Conservation (phyloP, 2,329 filamentous ascomycete genomes). For the Exophiala mesophila region DNA sequence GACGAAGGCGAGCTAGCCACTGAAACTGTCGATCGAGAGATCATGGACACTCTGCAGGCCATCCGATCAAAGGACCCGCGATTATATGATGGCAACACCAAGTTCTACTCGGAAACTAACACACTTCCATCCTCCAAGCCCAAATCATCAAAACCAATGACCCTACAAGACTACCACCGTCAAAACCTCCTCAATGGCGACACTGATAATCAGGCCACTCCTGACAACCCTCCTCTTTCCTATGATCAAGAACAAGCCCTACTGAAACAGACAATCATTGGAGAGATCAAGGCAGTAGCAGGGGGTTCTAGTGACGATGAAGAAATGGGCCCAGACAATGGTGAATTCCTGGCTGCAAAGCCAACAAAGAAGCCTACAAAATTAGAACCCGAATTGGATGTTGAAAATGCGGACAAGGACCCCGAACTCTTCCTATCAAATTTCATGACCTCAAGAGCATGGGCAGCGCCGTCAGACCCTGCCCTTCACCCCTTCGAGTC, state of each 20-base stretch:
- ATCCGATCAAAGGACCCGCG: slow-evolving; percentile 87
- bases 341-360: slow-evolving; percentile 72
- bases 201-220: slow-evolving; percentile 51
- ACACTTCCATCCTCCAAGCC: slow-evolving; percentile 40
- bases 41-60: slow-evolving; percentile 78
- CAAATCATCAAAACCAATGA: slow-evolving; percentile 78
- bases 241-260: slow-evolving; percentile 86
- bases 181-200: slow-evolving; percentile 76
- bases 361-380: slow-evolving; percentile 39
- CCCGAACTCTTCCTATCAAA: slow-evolving; percentile 92
- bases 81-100: slow-evolving; percentile 74
- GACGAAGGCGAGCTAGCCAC: slow-evolving; percentile 80
- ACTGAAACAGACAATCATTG: slow-evolving; percentile 70
- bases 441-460: slow-evolving; percentile 87
- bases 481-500: slow-evolving; percentile 82
- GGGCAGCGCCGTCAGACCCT: slow-evolving; percentile 61
- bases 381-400: slow-evolving; percentile 56
- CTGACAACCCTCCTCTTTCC: slow-evolving; percentile 53
- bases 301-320: slow-evolving; percentile 37
- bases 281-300: slow-evolving; percentile 67
- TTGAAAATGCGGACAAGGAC: slow-evolving; percentile 75
- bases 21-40: slow-evolving; percentile 77
- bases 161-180: slow-evolving; percentile 83
- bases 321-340: slow-evolving; percentile 57
- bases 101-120: slow-evolving; percentile 68